Base-by-base conservation (phyloP, 345 rosid species). In the Eucalyptus urophylla region DNA sequence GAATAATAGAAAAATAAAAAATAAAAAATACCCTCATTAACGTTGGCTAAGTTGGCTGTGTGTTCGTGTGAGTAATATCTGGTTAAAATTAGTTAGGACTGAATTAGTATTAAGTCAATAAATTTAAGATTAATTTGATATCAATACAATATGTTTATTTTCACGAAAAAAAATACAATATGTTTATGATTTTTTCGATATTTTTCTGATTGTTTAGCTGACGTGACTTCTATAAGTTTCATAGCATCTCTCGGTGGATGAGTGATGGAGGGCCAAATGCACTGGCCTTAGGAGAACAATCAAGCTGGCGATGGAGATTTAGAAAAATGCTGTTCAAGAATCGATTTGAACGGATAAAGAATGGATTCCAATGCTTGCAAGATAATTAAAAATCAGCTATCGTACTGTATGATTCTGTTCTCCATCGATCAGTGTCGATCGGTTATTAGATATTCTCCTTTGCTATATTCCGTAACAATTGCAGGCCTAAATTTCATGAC, bases 11-110 rank as follows among this genome's bases (percentile, higher is more conserved):
- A 53, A 53, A 7, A 51, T 16, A 7, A 53, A 17, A 51, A 0
- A 7, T 1, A 51, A 16, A 16, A 17, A 51, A 0, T 51, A 0
- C 19, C 0, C 0, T 53, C 3, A 53, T 53, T 0, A 53, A 8
- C 0, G 0, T 53, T 0, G 10, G 10, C 0, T 19, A 53, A 53
- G 10, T 53, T 53, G 0, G 0, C 0, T 8, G 2, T 7, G 9
- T 19, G 24, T 53, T 19, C 24, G 3, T 53, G 0, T 8, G 56
- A 19, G 10, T 53, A 53, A 19, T 53, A 53, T 3, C 2, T 1
- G 0, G 10, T 53, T 53, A 19, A 53, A 53, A 53, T 53, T 53
- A 53, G 2, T 19, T 53, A 53, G 10, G 4, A 19, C 0, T 19
- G 1, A 53, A 7, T 53, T 51, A 17, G 4, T 51, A 51, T 17